These are phyloP conservation scores for Fusarium equiseti DNA, from an alignment of 2,329 filamentous ascomycete species.

Conservation along the genomic window DNA sequence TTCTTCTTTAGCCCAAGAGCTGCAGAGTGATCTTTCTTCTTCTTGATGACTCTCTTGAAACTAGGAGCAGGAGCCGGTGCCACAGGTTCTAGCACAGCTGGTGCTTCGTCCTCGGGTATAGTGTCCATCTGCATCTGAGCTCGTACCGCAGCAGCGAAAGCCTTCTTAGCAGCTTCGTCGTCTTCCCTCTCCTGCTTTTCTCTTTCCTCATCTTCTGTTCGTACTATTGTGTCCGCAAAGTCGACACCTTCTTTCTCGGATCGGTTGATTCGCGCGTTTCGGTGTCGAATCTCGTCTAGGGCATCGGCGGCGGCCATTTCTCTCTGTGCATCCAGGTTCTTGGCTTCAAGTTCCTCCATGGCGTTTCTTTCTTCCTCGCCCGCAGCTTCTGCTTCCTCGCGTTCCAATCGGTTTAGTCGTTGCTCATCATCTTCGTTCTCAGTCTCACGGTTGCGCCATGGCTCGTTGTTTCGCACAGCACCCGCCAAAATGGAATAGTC, in stretches of 20 bases:
- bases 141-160: conserved; percentile 74
- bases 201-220: conserved; percentile 69
- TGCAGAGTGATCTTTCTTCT: conserved; percentile 85
- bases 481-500: conserved; percentile 72
- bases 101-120: conserved; percentile 61
- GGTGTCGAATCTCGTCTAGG: conserved; percentile 90
- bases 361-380: conserved; percentile 82
- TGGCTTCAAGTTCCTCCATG: conserved; percentile 95
- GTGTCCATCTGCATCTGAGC: conserved; percentile 65
- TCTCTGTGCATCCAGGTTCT: conserved; percentile 89
- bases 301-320: conserved; percentile 98
- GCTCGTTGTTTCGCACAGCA: conserved; percentile 92
- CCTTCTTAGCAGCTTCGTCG: conserved; percentile 80
- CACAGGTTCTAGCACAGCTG: conserved; percentile 28
- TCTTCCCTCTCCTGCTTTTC: conserved; percentile 82
- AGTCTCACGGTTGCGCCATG: conserved; percentile 76
- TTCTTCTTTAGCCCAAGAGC: conserved; percentile 91
- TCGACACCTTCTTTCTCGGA: conserved; percentile 76
- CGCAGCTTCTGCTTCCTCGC: conserved; percentile 74
- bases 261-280: conserved; percentile 89
- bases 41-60: conserved; percentile 82
- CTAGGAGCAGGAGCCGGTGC: conserved; percentile 47
- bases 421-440: conserved; percentile 88
- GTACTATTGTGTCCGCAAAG: conserved; percentile 66
- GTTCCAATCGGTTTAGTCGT: conserved; percentile 84